Conservation (phyloP, 2,329 filamentous ascomycete species). For the Fusarium heterosporum region DNA sequence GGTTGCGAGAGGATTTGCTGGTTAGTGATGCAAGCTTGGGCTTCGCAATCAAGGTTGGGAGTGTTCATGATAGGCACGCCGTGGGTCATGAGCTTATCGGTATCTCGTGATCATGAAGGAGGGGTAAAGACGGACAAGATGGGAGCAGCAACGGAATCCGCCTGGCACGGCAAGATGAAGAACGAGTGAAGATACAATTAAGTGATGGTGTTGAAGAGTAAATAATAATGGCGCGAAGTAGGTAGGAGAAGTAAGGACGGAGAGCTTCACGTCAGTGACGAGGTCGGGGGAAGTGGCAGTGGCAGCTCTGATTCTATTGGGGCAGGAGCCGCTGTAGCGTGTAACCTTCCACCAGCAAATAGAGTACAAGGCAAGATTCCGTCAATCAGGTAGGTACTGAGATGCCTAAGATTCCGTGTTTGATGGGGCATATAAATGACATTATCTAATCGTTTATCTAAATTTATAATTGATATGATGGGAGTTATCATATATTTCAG, state of each 20-base stretch:
- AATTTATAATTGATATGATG: background rate
- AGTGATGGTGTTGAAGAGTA: slow-evolving; percentile 33
- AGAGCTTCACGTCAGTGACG: slow-evolving; percentile 6
- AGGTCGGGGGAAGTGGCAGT: slow-evolving; percentile 19
- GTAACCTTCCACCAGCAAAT: slow-evolving; percentile 16
- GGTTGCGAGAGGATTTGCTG: background rate
- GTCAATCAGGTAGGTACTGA: too few relatives aligned
- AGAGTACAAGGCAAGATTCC: background rate
- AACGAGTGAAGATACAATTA: slow-evolving; percentile 32
- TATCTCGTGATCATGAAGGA: slow-evolving; percentile 35
- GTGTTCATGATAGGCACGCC: slow-evolving; percentile 36
- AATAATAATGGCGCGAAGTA: slow-evolving; percentile 25
- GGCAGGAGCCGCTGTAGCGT: slow-evolving; percentile 2
- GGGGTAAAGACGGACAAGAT: slow-evolving; percentile 11
- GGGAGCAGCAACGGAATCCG: background rate
- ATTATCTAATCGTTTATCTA: too few relatives aligned
- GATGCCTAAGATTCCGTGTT: too few relatives aligned
- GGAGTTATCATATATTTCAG: background rate
- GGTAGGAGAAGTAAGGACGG: slow-evolving; percentile 25
- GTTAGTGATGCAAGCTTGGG: slow-evolving; percentile 1
- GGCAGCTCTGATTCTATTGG: slow-evolving; percentile 1
- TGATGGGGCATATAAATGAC: too few relatives aligned
- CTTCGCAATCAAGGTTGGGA: slow-evolving; percentile 18
- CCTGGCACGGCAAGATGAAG: background rate
- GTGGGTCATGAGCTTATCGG: slow-evolving; percentile 39